Base-by-base conservation (phyloP, 345 rosid genomes). In the Aurinia saxatilis region DNA sequence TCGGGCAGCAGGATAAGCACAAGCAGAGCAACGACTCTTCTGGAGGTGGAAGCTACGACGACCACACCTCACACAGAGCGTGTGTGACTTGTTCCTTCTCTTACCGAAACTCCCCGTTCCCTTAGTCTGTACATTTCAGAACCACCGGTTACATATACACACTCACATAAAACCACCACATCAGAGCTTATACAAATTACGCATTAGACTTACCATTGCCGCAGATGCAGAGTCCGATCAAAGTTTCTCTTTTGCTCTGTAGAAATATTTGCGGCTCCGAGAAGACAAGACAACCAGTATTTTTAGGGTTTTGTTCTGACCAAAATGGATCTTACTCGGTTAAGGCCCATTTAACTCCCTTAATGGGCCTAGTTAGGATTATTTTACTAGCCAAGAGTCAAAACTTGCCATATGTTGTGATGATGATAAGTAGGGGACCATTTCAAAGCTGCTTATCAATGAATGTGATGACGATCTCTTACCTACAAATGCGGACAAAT, bases 81-180 rank as follows among this genome's bases (percentile, higher is more conserved):
- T 90, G 81, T 90, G 95, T 35, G 97, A 83, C 84, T 90, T 90
- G 86, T 90, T 90, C 83, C 95, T 87, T 48, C 97, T 77, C 87
- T 90, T 87, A 53, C 97, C 93, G 21, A 90, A 90, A 71, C 97
- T 90, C 45, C 93, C 95, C 1, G 97, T 87, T 65, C 95, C 97
- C 78, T 87, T 85, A 21, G 87, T 86, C 97, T 90, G 85, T 45
- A n/a, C 52, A 72, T 45, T 74, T 51, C 21, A 70, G 46, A 65
- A 60, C 19, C 39, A 63, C 30, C 39, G 30, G 30, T 37, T 13
- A 50, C 31, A 27, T 5, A 37, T 19, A 12, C 6, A 6, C n/a
- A 8, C 19, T 12, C 19, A 7, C 1, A n/a, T n/a, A n/a, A n/a
- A n/a, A n/a, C n/a, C n/a, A n/a, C n/a, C n/a, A 53, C 17, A 8